Evolutionary conservation across 2,329 filamentous ascomycete species (phyloP).

Genomic region (Exophiala aquamarina): DNA sequence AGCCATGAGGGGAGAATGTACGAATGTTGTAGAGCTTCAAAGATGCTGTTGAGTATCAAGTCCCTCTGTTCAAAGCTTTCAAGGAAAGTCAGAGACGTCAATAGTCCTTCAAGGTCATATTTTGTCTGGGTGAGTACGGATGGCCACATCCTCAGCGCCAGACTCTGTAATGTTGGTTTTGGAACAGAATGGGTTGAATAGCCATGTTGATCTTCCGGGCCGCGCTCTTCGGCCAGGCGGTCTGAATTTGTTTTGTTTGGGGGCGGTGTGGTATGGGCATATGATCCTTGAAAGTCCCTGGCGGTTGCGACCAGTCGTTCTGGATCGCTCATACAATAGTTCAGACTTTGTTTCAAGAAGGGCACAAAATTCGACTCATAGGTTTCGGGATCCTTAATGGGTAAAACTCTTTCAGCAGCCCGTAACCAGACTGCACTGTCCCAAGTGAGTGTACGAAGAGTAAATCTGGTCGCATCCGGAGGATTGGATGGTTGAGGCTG

Average conservation of each 20-base stretch:
- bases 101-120: conserved; percentile 12
- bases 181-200: conserved; percentile 1
- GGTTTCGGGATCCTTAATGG: not conserved
- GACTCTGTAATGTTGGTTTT: not conserved
- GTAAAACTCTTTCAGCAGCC: not conserved
- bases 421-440: conserved; percentile 12
- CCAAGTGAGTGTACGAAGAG: conserved; percentile 17
- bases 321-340: conserved; percentile 43
- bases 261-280: not conserved
- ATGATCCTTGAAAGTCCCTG: conserved; percentile 17
- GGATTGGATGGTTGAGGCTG: not conserved
- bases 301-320: conserved; percentile 44
- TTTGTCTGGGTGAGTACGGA: conserved; percentile 5
- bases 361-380: conserved; percentile 25
- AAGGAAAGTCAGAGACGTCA: conserved; percentile 15
- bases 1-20: conserved; percentile 14
- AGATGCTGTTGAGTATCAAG: conserved; percentile 15
- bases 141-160: not conserved
- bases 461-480: conserved; percentile 3
- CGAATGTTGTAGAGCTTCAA: conserved; percentile 18
- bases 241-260: no score
- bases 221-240: no score
- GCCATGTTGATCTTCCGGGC: not conserved
- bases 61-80: conserved; percentile 16
- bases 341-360: conserved; percentile 46